Conservation (phyloP, 2,329 filamentous ascomycete species). For the Davidsoniella neocaledoniae region DNA sequence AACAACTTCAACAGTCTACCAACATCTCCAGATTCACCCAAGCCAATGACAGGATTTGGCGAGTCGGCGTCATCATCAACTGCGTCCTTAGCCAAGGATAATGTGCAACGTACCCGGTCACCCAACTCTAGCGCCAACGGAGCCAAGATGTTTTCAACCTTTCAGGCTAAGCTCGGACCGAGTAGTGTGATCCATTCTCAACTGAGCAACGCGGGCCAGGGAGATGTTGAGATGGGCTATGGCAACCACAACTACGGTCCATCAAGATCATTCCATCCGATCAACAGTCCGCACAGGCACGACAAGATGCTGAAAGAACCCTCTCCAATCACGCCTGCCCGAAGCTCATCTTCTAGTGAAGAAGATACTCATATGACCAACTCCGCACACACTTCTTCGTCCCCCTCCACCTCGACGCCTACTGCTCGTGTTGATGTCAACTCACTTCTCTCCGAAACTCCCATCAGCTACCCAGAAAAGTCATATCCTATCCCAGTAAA, state of each 20-base stretch:
- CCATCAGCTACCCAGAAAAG: constrained; percentile 14
- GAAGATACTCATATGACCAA: constrained; percentile 18
- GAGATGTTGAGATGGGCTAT: neutral
- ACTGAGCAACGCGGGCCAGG: neutral
- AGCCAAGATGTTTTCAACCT: constrained; percentile 7
- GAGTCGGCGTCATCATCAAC: constrained; percentile 3
- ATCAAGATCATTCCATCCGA: constrained; percentile 1
- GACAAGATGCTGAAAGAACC: constrained; percentile 12
- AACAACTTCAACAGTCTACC: constrained; percentile 5
- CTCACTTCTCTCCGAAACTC: constrained; percentile 41
- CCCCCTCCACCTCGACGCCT: constrained; percentile 14
- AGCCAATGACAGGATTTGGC: neutral
- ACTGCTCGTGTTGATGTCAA: constrained; percentile 41
- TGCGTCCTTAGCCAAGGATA: neutral
- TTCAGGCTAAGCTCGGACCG: constrained; percentile 4
- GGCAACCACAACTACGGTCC: neutral
- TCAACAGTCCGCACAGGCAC: constrained; percentile 2
- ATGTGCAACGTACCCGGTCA: neutral
- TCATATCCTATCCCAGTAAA: constrained; percentile 3
- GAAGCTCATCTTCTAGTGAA: constrained; percentile 24
- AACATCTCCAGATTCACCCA: constrained; percentile 4
- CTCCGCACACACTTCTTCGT: constrained; percentile 13
- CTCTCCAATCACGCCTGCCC: constrained; percentile 25
- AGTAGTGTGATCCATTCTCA: neutral
- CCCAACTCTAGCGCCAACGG: neutral